These are phyloP conservation scores for Poa pratensis DNA, from an alignment of 176 grass and related monocot species.

Conservation along the genomic window DNA sequence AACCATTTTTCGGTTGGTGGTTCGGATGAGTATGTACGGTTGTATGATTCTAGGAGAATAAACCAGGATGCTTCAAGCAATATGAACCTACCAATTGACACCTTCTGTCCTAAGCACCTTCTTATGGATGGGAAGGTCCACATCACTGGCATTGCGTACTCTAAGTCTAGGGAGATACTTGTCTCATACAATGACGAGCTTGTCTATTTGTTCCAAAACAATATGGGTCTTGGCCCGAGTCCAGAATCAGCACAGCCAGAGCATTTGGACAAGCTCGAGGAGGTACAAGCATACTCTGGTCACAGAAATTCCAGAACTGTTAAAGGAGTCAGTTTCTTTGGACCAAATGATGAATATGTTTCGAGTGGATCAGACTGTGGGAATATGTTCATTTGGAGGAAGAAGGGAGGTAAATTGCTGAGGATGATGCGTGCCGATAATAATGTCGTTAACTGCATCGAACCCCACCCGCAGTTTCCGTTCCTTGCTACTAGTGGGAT, in stretches of 20 bases:
- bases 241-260: constrained; percentile 43
- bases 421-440: constrained; percentile 79
- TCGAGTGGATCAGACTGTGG: constrained; percentile 85
- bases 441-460: constrained; percentile 70
- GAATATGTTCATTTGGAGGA: constrained; percentile 86
- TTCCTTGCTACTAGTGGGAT: constrained; percentile 86
- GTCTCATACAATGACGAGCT: constrained; percentile 85
- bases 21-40: constrained; percentile 69
- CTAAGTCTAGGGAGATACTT: constrained; percentile 67
- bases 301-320: constrained; percentile 81
- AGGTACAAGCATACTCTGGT: constrained; percentile 66
- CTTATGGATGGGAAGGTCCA: constrained; percentile 53
- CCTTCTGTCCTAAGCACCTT: constrained; percentile 77
- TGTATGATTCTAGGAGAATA: constrained; percentile 80
- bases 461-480: constrained; percentile 71
- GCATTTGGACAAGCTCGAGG: constrained; percentile 41
- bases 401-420: constrained; percentile 72
- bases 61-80: constrained; percentile 42
- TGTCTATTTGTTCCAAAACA: constrained; percentile 74
- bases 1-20: constrained; percentile 76
- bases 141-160: constrained; percentile 80
- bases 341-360: constrained; percentile 81
- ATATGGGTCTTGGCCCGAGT: constrained; percentile 66
- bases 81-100: constrained; percentile 56
- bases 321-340: constrained; percentile 89